Evolutionary conservation across 257 asterid species (phyloP).

Genomic region (Haberlea rhodopensis): DNA sequence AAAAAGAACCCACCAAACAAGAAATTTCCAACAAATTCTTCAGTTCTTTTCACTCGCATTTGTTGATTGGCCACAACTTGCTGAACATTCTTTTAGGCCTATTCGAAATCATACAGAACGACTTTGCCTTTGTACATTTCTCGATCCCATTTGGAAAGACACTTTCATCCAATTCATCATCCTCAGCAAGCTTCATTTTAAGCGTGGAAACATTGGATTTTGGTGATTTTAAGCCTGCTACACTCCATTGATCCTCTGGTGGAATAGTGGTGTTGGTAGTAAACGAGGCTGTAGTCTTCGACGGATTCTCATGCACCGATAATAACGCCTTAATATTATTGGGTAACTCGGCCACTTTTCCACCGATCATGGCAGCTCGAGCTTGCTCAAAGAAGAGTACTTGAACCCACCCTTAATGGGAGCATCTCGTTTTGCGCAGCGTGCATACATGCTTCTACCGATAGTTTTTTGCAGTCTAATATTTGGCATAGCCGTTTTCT

Average conservation of each 20-base stretch:
- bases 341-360: conserved; percentile 59
- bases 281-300: conserved; percentile 40
- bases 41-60: conserved; percentile 55
- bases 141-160: conserved; percentile 7
- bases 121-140: conserved; percentile 35
- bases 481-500: conserved; percentile 64
- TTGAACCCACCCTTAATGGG: conserved; percentile 76
- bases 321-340: conserved; percentile 67
- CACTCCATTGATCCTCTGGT: conserved; percentile 71
- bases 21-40: conserved; percentile 22
- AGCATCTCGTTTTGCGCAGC: conserved; percentile 97
- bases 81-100: conserved; percentile 68
- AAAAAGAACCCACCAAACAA: conserved; percentile 19
- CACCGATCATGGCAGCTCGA: conserved; percentile 65
- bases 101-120: conserved; percentile 46
- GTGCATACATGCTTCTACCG: conserved; percentile 75
- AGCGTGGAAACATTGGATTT: conserved; percentile 63
- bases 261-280: conserved; percentile 28
- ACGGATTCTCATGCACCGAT: conserved; percentile 40
- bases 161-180: conserved; percentile 47
- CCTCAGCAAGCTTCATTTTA: conserved; percentile 77
- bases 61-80: conserved; percentile 71
- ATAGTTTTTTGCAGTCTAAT: conserved; percentile 72
- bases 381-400: conserved; percentile 93
- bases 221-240: conserved; percentile 57